These are phyloP conservation scores for Ramaria sp. DNA, from an alignment of 768 basidiomycete genomes.

Conservation along the genomic window DNA sequence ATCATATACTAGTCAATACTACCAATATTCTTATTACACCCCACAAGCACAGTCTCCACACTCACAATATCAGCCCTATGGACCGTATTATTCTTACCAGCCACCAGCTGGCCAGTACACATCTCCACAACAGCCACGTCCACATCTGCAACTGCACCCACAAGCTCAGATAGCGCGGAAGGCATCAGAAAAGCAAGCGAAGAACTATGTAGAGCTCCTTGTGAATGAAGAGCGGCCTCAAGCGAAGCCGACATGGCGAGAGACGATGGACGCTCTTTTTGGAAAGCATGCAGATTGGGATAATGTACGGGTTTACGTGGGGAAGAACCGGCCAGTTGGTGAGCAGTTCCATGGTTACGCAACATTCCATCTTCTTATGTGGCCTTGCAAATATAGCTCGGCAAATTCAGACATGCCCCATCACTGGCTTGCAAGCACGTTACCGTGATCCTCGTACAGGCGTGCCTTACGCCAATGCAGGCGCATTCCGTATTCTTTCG, in stretches of 20 bases:
- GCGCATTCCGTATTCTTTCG: slow-evolving; percentile 56
- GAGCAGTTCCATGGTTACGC: slow-evolving; percentile 16
- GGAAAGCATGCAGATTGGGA: slow-evolving; percentile 81
- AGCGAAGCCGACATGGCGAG: slow-evolving; percentile 47
- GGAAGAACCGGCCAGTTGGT: slow-evolving; percentile 59
- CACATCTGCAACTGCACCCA: slow-evolving; percentile 12
- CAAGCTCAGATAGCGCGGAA: slow-evolving; percentile 18
- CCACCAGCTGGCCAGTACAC: background rate
- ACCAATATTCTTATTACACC: slow-evolving; percentile 9
- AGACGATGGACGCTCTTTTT: slow-evolving; percentile 74
- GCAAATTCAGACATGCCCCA: slow-evolving; percentile 52
- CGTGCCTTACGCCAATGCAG: slow-evolving; percentile 64
- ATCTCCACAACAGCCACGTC: slow-evolving; percentile 3
- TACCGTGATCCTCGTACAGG: slow-evolving; percentile 76
- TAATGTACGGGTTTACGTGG: slow-evolving; percentile 49
- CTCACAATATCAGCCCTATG: slow-evolving; percentile 18
- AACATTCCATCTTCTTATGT: slow-evolving; percentile 9
- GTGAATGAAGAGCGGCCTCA: slow-evolving; percentile 12
- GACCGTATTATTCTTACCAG: slow-evolving; percentile 10
- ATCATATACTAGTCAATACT: slow-evolving; percentile 10
- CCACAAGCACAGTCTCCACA: background rate
- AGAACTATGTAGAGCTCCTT: slow-evolving; percentile 68
- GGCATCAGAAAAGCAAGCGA: slow-evolving; percentile 38
- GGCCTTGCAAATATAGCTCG: slow-evolving; percentile 35
- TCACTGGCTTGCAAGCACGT: slow-evolving; percentile 67